Conservation (phyloP, 2,329 filamentous ascomycete species). For the Shiraia bambusicola region DNA sequence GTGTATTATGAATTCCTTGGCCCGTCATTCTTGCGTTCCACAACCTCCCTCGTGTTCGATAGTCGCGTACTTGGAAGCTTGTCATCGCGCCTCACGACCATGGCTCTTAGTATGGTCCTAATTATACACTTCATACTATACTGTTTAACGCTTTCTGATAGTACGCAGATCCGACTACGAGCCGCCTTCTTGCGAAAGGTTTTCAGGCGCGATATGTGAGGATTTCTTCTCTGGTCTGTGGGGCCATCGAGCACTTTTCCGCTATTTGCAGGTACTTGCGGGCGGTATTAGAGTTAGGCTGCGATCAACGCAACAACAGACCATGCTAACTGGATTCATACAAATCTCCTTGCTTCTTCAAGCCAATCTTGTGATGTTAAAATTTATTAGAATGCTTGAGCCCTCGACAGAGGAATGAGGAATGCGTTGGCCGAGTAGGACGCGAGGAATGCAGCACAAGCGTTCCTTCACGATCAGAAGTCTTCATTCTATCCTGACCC, state of each 20-base stretch:
- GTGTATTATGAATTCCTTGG: no score
- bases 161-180: no score
- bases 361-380: conserved; percentile 13
- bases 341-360: conserved; percentile 13
- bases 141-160: no score
- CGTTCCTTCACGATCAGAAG: conserved; percentile 11
- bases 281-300: conserved; percentile 1
- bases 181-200: no score
- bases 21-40: no score
- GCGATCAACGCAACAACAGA: conserved; percentile 7
- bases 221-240: not conserved
- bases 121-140: no score
- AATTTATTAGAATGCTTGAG: conserved; percentile 10
- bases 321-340: conserved; percentile 2
- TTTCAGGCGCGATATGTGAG: no score
- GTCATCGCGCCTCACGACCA: no score
- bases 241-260: not conserved
- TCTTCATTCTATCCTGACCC: conserved; percentile 1
- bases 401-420: conserved; percentile 20
- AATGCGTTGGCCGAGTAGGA: conserved; percentile 15
- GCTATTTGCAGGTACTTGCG: conserved; percentile 3
- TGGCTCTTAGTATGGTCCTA: no score
- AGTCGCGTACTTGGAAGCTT: no score
- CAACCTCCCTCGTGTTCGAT: no score
- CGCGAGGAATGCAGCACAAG: conserved; percentile 18